phyloP scores from a whole-genome alignment of 2,329 filamentous ascomycete species.

The Calonectria fujianensis region DNA sequence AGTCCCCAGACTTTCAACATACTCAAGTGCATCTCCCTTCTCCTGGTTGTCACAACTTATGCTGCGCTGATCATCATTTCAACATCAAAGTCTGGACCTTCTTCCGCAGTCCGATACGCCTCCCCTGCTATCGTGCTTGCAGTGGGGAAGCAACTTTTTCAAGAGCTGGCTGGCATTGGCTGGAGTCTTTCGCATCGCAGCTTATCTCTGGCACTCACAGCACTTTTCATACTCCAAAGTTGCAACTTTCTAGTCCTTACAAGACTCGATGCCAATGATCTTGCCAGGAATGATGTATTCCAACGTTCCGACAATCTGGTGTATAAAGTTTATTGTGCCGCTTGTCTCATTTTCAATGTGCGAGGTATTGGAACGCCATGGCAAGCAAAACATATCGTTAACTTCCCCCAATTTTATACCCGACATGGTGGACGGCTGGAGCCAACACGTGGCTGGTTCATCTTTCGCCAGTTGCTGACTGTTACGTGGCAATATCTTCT shows the following conservation, averaged over 20 bases:
- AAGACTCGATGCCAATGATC: constrained; percentile 24
- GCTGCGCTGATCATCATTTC: constrained; percentile 24
- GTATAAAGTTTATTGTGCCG: constrained; percentile 11
- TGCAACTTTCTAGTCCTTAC: constrained; percentile 32
- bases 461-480: constrained; percentile 31
- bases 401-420: constrained; percentile 30
- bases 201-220: background rate
- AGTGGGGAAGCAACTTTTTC: constrained; percentile 25
- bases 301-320: background rate
- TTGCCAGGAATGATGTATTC: constrained; percentile 19
- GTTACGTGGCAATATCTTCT: constrained; percentile 36
- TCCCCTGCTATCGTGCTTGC: background rate
- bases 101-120: constrained; percentile 18
- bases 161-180: constrained; percentile 7
- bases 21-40: constrained; percentile 14
- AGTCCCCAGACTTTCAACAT: constrained; percentile 1
- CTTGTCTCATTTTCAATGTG: constrained; percentile 32
- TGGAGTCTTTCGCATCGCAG: constrained; percentile 26
- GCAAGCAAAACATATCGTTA: constrained; percentile 18
- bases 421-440: background rate
- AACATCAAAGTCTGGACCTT: constrained; percentile 27
- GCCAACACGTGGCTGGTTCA: constrained; percentile 18
- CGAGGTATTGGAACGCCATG: constrained; percentile 36
- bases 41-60: constrained; percentile 10
- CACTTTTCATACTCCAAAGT: constrained; percentile 31